These are phyloP conservation scores for Penicillium sp. DNA, from an alignment of 2,329 filamentous ascomycete species.

Conservation along the genomic window DNA sequence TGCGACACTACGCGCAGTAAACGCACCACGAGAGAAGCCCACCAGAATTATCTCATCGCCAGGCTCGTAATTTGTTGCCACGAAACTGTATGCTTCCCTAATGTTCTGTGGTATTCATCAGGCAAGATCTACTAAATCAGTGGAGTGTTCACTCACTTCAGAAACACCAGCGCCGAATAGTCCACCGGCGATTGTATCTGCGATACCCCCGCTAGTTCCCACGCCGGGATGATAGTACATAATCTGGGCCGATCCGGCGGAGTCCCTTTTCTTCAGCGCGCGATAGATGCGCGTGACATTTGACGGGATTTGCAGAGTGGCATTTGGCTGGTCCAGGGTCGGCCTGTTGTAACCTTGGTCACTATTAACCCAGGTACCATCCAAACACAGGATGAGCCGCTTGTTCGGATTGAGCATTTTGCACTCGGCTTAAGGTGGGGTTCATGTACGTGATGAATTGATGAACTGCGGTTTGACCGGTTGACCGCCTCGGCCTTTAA, in stretches of 20 bases:
- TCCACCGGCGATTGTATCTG: conserved; percentile 15
- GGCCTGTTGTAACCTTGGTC: conserved; percentile 17
- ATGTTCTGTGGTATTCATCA: conserved; percentile 10
- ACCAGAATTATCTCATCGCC: conserved; percentile 38
- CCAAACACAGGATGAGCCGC: conserved; percentile 17
- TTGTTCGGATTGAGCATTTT: conserved; percentile 12
- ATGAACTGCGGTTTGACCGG: neutral
- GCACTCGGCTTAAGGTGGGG: neutral
- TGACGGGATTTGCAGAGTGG: conserved; percentile 13
- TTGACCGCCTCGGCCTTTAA: neutral
- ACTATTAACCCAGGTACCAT: conserved; percentile 21
- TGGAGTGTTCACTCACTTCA: conserved; percentile 9
- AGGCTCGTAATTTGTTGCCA: conserved; percentile 33
- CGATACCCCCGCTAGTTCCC: conserved; percentile 12
- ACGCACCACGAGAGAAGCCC: conserved; percentile 38
- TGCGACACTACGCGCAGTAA: conserved; percentile 35
- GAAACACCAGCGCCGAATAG: conserved; percentile 16
- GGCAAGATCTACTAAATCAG: neutral
- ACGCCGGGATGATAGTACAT: conserved; percentile 19
- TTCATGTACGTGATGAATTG: neutral
- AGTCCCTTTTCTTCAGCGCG: conserved; percentile 11
- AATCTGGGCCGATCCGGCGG: conserved; percentile 13
- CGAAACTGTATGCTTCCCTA: conserved; percentile 23
- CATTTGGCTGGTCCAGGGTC: conserved; percentile 12
- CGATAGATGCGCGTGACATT: conserved; percentile 20